These are phyloP conservation scores for Lasiosphaeria hispida DNA, from an alignment of 495 filamentous ascomycete genomes.

Conservation along the genomic window DNA sequence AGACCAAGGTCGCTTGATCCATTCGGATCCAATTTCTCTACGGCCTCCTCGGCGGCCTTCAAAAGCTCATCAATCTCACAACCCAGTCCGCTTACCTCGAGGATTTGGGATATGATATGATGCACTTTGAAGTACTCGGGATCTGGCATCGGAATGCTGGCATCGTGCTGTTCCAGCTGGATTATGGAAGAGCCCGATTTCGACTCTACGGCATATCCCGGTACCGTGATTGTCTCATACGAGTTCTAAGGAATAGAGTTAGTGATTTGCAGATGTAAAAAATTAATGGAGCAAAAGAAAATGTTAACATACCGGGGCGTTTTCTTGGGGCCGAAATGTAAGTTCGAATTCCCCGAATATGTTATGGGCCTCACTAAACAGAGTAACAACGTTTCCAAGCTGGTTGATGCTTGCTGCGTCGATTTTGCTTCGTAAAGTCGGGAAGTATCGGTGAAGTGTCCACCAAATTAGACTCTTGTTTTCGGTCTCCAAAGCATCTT, in stretches of 20 bases:
- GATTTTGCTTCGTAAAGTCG: slow-evolving; percentile 1
- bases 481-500: not conserved
- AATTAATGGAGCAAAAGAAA: not conserved
- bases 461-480: slow-evolving; percentile 2
- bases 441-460: slow-evolving; percentile 1
- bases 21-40: slow-evolving; percentile 1
- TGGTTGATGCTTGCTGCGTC: slow-evolving; percentile 1
- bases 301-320: not conserved
- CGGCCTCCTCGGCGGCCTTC: too few relatives aligned
- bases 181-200: slow-evolving; percentile 2
- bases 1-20: slow-evolving; percentile 6
- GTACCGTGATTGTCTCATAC: not conserved
- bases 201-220: not conserved
- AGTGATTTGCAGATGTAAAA: not conserved
- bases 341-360: not conserved
- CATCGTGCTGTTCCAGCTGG: slow-evolving; percentile 1
- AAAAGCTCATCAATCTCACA: slow-evolving; percentile 5
- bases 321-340: not conserved
- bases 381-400: not conserved
- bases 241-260: not conserved
- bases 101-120: not conserved
- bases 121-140: slow-evolving; percentile 11
- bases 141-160: slow-evolving; percentile 1
- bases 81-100: slow-evolving; percentile 4
- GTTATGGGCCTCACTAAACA: not conserved